A percentile compares a stretch with the other conserved stretches of the same genome.
Conservation (phyloP, 805 yeast species). For the Ogataea neopini region DNA sequence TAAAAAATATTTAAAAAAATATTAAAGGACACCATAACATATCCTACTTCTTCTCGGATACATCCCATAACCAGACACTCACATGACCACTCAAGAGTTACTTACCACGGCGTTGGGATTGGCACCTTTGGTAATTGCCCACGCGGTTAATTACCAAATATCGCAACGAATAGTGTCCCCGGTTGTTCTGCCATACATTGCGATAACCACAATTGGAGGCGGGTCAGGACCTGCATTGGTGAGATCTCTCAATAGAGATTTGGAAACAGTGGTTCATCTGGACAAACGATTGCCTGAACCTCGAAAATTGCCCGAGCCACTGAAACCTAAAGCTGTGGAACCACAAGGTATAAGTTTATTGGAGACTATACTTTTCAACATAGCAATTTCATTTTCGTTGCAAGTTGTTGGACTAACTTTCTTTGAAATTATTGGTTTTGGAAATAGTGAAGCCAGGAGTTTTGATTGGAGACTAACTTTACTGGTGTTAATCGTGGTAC, state of each 20-base stretch:
- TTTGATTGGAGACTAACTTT: constrained; percentile 42
- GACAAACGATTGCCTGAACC: constrained; percentile 6
- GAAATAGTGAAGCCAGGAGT: constrained; percentile 31
- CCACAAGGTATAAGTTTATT: no score
- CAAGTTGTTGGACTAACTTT: constrained; percentile 32
- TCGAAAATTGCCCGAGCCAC: neutral
- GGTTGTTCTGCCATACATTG: constrained; percentile 15
- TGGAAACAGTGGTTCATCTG: constrained; percentile 11
- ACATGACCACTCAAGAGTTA: constrained; percentile 6
- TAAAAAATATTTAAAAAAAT: no score
- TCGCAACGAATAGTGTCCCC: constrained; percentile 20
- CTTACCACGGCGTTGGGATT: constrained; percentile 15
- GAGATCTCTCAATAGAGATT: constrained; percentile 13
- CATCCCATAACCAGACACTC: no score
- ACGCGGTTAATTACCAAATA: constrained; percentile 21
- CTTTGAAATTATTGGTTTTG: constrained; percentile 29
- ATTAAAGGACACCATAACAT: no score
- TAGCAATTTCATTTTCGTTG: constrained; percentile 30
- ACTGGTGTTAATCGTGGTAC: constrained; percentile 38
- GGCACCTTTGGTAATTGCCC: constrained; percentile 14
- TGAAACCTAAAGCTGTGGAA: constrained; percentile 2
- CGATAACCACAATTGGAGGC: constrained; percentile 6
- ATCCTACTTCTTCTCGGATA: no score
- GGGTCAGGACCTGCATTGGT: constrained; percentile 8
- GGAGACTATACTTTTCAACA: constrained; percentile 20